Conservation (phyloP, 2,329 filamentous ascomycete species). For the Epichloe elymi region DNA sequence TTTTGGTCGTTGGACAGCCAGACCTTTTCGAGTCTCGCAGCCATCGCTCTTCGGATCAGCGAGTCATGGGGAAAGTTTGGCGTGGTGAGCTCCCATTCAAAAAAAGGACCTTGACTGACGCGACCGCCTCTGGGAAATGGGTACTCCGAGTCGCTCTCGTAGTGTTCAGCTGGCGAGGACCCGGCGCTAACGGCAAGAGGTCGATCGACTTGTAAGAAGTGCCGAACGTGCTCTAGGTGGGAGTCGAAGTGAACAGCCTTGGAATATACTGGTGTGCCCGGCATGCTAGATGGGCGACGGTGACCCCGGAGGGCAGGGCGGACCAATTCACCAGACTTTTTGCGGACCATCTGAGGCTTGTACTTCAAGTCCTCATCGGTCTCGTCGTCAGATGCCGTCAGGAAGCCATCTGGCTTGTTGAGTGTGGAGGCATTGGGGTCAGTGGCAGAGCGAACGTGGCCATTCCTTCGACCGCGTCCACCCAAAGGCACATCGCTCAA, state of each 20-base stretch:
- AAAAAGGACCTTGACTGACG: conserved; percentile 33
- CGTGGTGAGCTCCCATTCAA: conserved; percentile 79
- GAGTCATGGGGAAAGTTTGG: conserved; percentile 61
- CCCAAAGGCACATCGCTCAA: conserved; percentile 28
- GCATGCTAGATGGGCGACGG: conserved; percentile 86
- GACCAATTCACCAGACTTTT: conserved; percentile 96
- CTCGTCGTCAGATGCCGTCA: conserved; percentile 47
- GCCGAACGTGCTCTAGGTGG: conserved; percentile 87
- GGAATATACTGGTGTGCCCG: conserved; percentile 86
- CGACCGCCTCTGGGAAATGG: conserved; percentile 51
- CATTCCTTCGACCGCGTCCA: conserved; percentile 23
- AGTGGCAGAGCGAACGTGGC: conserved; percentile 42
- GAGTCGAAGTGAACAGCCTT: conserved; percentile 99
- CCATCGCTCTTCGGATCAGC: conserved; percentile 42
- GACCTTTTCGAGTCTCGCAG: conserved; percentile 73
- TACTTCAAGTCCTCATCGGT: conserved; percentile 42
- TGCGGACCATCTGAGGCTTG: conserved; percentile 89
- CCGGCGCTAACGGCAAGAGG: conserved; percentile 93
- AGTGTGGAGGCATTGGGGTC: conserved; percentile 36
- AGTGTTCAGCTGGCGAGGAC: conserved; percentile 78
- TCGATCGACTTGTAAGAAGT: conserved; percentile 87
- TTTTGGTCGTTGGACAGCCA: conserved; percentile 84
- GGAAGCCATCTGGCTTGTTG: conserved; percentile 35
- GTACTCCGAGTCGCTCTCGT: conserved; percentile 80
- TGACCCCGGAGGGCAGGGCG: conserved; percentile 74